phyloP scores from a whole-genome alignment of 2,329 filamentous ascomycete species.

The Arthrobotrys entomopaga region DNA sequence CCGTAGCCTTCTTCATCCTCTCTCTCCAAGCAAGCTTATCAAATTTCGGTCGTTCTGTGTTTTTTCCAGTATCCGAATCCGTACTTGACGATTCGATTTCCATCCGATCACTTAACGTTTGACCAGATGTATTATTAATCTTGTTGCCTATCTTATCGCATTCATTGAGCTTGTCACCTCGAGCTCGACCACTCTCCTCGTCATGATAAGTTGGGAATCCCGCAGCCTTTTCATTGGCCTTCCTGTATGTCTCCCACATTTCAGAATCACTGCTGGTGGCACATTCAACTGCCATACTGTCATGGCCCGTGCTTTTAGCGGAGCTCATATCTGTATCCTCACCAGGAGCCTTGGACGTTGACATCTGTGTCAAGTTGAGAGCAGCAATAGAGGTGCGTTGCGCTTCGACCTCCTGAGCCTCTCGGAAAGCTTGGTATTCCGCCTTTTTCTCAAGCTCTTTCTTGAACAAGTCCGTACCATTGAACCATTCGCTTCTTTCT shows the following conservation, averaged over 20 bases:
- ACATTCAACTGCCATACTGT: neutral
- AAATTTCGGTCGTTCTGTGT: neutral
- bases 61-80: neutral
- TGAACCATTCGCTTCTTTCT: conserved; percentile 35
- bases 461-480: conserved; percentile 23
- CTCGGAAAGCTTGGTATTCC: neutral
- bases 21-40: neutral
- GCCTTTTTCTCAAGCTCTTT: conserved; percentile 17
- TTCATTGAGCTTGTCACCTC: neutral
- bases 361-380: no score
- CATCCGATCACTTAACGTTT: neutral
- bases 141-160: no score
- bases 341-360: no score
- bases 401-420: neutral
- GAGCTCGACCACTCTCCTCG: neutral
- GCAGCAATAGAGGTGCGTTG: no score
- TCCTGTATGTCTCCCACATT: conserved; percentile 1
- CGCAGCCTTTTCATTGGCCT: neutral
- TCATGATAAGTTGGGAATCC: neutral
- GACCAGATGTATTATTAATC: neutral
- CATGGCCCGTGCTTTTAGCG: neutral
- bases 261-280: conserved; percentile 6
- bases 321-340: conserved; percentile 2
- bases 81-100: neutral
- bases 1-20: conserved; percentile 20